Evolutionary conservation across 2,329 filamentous ascomycete species (phyloP), one percentile per base, ranked within the genome.

Genomic region (Aspergillus sp.): DNA sequence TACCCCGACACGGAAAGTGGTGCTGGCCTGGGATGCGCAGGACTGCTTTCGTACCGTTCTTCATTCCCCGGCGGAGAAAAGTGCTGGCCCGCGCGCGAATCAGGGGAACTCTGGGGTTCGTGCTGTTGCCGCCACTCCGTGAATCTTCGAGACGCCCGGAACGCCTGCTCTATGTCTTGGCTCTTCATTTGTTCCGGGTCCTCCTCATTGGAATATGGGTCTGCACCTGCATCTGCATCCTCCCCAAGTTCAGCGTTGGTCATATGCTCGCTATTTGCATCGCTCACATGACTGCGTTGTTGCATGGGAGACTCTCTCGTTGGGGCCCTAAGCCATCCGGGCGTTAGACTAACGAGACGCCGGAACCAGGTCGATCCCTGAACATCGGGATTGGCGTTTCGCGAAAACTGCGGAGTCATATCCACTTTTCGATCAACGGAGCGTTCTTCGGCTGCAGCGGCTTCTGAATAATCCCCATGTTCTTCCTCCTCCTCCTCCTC

Each of bases 281-380:
- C 52, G 29, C 44, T 44, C 28, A 46, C 35, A 34, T 51, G 47
- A 35, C 36, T 48, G 9, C 42, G 47, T 33, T 49, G 55, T 5
- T 19, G 19, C 19, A 55, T 51, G 43, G 51, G 50, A 26, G 49
- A 49, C 32, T 49, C 50, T 40, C 50, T 48, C 4, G 42, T 41
- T 7, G 63, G 63, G n/a, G 61, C 60, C 57, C 59, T 64, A 43
- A 66, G 45, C 63, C 63, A 66, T 45, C 56, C 52, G 10, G 63
- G 63, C 2, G 63, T 66, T 30, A 66, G 51, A 50, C 54, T 64
- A 27, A 61, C 60, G 26, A 66, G 60, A 49, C 50, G 62, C 45
- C 61, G 57, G 43, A 68, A 67, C 68, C 65, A 70, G 48, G 66
- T 64, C 51, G 64, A 61, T 44, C 57, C 56, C 45, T 53, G 59